Evolutionary conservation across 257 asterid genomes (phyloP).

Genomic region (Petunia axillaris): DNA sequence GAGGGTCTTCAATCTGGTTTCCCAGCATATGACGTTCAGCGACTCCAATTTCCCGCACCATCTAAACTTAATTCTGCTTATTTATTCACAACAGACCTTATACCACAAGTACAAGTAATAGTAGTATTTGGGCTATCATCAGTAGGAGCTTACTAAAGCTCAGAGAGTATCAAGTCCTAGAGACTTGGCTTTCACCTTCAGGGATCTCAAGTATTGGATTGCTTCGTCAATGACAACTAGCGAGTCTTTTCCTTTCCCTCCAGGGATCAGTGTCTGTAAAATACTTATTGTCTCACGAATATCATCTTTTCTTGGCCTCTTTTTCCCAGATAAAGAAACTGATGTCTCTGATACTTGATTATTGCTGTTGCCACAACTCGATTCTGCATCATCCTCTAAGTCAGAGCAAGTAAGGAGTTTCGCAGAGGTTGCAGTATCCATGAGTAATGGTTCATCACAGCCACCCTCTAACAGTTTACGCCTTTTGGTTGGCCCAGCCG

Average conservation of each 20-base stretch:
- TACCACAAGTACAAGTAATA: not conserved
- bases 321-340: conserved; percentile 36
- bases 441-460: conserved; percentile 30
- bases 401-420: conserved; percentile 40
- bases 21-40: not conserved
- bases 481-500: conserved; percentile 57
- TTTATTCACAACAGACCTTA: conserved; percentile 20
- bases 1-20: not conserved
- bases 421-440: conserved; percentile 31
- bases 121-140: conserved; percentile 22
- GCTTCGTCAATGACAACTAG: conserved; percentile 75
- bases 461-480: conserved; percentile 49
- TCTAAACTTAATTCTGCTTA: conserved; percentile 19
- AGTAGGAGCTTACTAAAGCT: conserved; percentile 25
- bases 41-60: not conserved
- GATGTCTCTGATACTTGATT: conserved; percentile 24
- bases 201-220: conserved; percentile 63
- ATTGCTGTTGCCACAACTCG: conserved; percentile 48
- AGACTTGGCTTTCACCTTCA: conserved; percentile 71
- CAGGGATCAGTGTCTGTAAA: conserved; percentile 67
- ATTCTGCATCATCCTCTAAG: conserved; percentile 69
- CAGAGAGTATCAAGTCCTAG: conserved; percentile 60
- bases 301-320: conserved; percentile 61
- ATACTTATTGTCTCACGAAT: conserved; percentile 57
- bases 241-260: conserved; percentile 59